Evolutionary conservation across 1,284 basidiomycete genomes (phyloP), one percentile per base, ranked within the genome.

Genomic region (Ceratobasidium sp.): DNA sequence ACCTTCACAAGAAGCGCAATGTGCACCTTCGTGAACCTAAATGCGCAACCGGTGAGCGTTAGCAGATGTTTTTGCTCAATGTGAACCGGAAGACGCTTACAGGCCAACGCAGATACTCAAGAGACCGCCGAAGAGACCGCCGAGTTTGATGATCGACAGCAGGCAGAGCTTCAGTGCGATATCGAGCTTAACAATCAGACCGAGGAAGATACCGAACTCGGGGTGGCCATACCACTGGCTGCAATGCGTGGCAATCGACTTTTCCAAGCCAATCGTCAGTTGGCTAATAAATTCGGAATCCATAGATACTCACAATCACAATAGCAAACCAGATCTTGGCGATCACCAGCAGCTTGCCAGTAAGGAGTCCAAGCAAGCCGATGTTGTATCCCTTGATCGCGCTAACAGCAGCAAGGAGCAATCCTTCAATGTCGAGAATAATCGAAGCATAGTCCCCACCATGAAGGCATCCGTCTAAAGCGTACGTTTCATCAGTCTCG

Each of bases 221-320:
- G 20, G 50, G 48, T 75, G 61, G 10, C 73, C 62, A 42, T 65
- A 65, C 73, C 73, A 75, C 62, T 56, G 65, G 73, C 62, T 38
- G 52, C 73, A 75, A 62, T 75, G 73, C 26, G 73, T 75, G 20
- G 73, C 61, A 65, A 75, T 56, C 38, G 73, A 75, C 73, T 75
- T 40, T 40, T 65, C 33, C n/a, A 26, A 23, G 20, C 10, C 3
- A 17, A 23, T 28, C 23, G 3, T 75, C 6, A 75, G 50, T 46
- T 28, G 10, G 20, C 17, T n/a, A 12, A 20, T 38, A 38, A 5
- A 13, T 12, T 3, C 5, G 28, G 23, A 7, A 54, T 33, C 3
- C 54, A 15, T 3, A 9, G 23, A 20, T 12, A 56, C 73, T 56
- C 33, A 75, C 73, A 26, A 75, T 75, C 9, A 44, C 62, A n/a